phyloP scores from a whole-genome alignment of 2,329 filamentous ascomycete species.

The Neurospora crassa region DNA sequence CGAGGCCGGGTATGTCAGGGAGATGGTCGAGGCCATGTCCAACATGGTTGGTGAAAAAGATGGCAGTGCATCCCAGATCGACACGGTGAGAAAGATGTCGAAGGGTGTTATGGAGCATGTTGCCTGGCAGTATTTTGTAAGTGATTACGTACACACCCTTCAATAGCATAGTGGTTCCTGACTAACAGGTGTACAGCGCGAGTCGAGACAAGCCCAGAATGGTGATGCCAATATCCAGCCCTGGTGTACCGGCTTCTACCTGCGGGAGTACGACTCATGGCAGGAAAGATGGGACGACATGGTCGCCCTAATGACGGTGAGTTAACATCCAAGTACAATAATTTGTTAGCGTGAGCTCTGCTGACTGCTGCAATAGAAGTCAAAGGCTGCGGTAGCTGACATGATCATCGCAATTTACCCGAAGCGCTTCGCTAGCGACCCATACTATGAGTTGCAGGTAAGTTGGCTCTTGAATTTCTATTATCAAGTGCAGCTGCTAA shows the following conservation, averaged over 20 bases:
- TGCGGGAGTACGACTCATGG: background rate
- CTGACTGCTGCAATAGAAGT: background rate
- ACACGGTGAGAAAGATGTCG: background rate
- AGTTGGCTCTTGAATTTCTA: too few species aligned
- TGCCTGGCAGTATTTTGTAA: background rate
- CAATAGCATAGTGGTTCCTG: background rate
- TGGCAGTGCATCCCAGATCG: background rate
- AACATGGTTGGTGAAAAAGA: background rate
- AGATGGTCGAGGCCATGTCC: background rate
- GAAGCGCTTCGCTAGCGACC: background rate
- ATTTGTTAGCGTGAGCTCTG: fast-evolving
- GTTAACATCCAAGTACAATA: too few species aligned
- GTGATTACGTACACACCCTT: background rate
- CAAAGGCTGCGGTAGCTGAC: background rate
- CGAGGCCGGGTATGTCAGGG: background rate
- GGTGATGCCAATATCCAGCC: background rate
- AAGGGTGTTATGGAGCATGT: background rate
- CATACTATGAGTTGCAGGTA: background rate
- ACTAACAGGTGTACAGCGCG: background rate
- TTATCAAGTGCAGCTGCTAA: background rate
- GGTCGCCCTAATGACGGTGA: background rate
- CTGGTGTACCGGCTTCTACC: background rate
- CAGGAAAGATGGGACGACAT: background rate
- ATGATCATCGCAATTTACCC: background rate
- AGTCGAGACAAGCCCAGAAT: too few species aligned